These are phyloP conservation scores for Paecilomyces formosus DNA, from an alignment of 2,329 filamentous ascomycete genomes.

Conservation along the genomic window DNA sequence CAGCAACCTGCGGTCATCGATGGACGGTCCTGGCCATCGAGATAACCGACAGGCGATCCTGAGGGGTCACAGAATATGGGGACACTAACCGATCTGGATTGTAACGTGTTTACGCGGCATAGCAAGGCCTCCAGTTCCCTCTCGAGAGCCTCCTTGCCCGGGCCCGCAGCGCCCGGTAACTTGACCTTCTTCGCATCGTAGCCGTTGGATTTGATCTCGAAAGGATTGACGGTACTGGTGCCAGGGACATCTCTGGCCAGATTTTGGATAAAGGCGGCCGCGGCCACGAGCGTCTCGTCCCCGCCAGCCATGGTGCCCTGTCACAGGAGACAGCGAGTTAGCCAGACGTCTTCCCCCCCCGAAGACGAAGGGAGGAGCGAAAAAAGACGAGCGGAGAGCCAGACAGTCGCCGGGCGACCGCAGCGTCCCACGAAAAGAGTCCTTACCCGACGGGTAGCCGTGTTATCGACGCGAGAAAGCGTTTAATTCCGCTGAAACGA, in stretches of 20 bases:
- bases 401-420: background rate
- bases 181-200: slow-evolving; percentile 49
- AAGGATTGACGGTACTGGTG: slow-evolving; percentile 24
- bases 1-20: background rate
- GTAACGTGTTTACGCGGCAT: slow-evolving; percentile 70
- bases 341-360: slow-evolving; percentile 2
- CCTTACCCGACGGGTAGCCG: slow-evolving; percentile 20
- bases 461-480: slow-evolving; percentile 20
- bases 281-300: slow-evolving; percentile 42
- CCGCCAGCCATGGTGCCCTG: slow-evolving; percentile 39
- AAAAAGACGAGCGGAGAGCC: background rate
- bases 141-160: slow-evolving; percentile 73
- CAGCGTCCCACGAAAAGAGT: slow-evolving; percentile 1
- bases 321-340: slow-evolving; percentile 5
- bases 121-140: slow-evolving; percentile 73
- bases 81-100: slow-evolving; percentile 61
- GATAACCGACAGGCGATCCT: background rate
- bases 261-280: slow-evolving; percentile 38
- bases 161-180: slow-evolving; percentile 68
- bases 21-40: slow-evolving; percentile 21
- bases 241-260: slow-evolving; percentile 34
- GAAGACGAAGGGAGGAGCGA: background rate
- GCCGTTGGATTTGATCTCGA: slow-evolving; percentile 40
- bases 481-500: slow-evolving; percentile 19
- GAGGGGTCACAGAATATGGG: background rate